These are phyloP conservation scores for Allium sativum DNA, from an alignment of 106 monocot species.

Conservation along the genomic window DNA sequence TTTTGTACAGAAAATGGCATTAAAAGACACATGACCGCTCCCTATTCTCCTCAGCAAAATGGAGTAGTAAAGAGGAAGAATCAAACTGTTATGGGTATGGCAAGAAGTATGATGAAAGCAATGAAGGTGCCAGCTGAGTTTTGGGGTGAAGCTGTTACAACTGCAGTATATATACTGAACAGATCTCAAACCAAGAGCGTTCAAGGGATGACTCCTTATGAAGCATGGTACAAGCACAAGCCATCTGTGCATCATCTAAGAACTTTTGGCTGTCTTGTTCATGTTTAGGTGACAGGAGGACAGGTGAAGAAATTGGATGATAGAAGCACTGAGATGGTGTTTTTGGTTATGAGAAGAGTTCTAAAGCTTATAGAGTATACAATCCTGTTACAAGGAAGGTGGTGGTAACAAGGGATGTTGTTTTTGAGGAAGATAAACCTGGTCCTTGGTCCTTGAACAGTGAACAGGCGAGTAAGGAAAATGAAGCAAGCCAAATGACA, in stretches of 20 bases:
- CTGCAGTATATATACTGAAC: conserved; percentile 9
- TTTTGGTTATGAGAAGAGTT: not conserved
- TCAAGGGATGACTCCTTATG: not conserved
- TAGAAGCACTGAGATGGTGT: not conserved
- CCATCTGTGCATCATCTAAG: conserved; percentile 9
- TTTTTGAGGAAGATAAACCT: not conserved
- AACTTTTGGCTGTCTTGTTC: conserved; percentile 15
- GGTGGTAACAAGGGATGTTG: not conserved
- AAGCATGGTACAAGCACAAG: conserved; percentile 6
- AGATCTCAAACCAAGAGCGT: conserved; percentile 6
- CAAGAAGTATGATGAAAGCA: conserved; percentile 11
- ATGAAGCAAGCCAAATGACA: not conserved
- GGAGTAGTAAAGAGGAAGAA: not conserved
- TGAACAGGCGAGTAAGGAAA: not conserved
- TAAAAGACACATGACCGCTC: not conserved
- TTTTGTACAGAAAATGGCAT: conserved; percentile 9
- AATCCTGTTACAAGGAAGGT: not conserved
- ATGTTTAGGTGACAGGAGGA: not conserved
- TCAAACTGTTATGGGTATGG: conserved; percentile 17
- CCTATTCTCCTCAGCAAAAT: not conserved
- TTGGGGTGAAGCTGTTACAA: conserved; percentile 16
- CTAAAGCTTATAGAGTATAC: conserved; percentile 3
- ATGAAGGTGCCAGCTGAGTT: conserved; percentile 5
- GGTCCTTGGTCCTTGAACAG: not conserved
- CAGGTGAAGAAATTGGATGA: not conserved